A percentile compares a stretch with the other conserved stretches of the same genome.
Conservation (phyloP, 192 early-diverging fungal species). For the Anaeromyces robustus region DNA sequence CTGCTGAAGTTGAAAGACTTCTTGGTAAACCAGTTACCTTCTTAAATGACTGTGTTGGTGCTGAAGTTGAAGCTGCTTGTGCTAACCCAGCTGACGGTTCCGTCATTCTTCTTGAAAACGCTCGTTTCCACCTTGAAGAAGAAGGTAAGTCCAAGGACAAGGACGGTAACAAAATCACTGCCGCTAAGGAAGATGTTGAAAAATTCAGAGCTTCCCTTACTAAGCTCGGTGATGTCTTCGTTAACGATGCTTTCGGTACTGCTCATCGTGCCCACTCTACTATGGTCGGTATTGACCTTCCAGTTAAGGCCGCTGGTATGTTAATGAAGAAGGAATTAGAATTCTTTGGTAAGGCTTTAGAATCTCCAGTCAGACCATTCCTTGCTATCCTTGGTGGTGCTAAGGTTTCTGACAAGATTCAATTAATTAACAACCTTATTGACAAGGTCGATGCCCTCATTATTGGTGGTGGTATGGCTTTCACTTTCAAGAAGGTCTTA, state of each 20-base stretch:
- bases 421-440: slow-evolving; percentile 90
- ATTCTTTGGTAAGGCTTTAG: slow-evolving; percentile 93
- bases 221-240: slow-evolving; percentile 85
- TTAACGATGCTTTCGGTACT: slow-evolving; percentile 98
- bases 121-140: slow-evolving; percentile 97
- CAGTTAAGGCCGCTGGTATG: slow-evolving; percentile 81
- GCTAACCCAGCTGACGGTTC: slow-evolving; percentile 39
- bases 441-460: slow-evolving; percentile 74
- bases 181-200: slow-evolving; percentile 55
- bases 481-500: slow-evolving; percentile 91
- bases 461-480: slow-evolving; percentile 88
- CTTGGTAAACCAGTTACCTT: slow-evolving; percentile 74
- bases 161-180: slow-evolving; percentile 84
- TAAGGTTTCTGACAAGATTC: slow-evolving; percentile 98
- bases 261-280: slow-evolving; percentile 91
- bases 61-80: slow-evolving; percentile 64
- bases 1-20: slow-evolving; percentile 61
- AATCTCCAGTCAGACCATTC: slow-evolving; percentile 83
- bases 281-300: slow-evolving; percentile 90
- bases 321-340: slow-evolving; percentile 98
- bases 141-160: slow-evolving; percentile 87
- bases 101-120: slow-evolving; percentile 90
- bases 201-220: slow-evolving; percentile 84
- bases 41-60: slow-evolving; percentile 85
- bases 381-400: slow-evolving; percentile 93